Conservation (phyloP, 148 eudicot genomes). For the Rhododendron molle region DNA sequence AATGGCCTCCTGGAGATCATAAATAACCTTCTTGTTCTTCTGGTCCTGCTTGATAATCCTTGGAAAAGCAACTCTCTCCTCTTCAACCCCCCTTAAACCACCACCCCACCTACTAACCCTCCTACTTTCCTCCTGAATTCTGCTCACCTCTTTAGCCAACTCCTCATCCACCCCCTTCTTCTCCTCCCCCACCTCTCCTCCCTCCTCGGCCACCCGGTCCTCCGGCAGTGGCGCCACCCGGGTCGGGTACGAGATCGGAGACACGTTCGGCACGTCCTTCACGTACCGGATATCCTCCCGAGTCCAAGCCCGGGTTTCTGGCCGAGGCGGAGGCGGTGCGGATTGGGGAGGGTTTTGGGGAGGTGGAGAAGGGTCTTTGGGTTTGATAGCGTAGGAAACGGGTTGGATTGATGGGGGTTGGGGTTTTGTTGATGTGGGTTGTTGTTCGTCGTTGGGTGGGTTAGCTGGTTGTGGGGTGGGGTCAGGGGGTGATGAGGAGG, state of each 20-base stretch:
- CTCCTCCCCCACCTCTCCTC: background rate
- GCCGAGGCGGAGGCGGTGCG: background rate
- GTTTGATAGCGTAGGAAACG: conserved; percentile 54
- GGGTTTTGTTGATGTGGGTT: background rate
- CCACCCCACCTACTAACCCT: conserved; percentile 22
- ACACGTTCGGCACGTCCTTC: conserved; percentile 37
- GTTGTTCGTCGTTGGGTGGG: background rate
- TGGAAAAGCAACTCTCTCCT: conserved; percentile 61
- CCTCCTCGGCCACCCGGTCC: conserved; percentile 21
- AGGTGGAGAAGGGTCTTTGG: conserved; percentile 25
- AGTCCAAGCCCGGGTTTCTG: conserved; percentile 24
- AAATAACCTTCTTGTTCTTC: conserved; percentile 42
- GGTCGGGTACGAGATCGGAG: conserved; percentile 39
- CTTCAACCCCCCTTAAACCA: conserved; percentile 20
- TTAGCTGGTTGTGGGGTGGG: conserved; percentile 1
- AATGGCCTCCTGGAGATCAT: conserved; percentile 84
- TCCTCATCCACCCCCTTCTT: conserved; percentile 14
- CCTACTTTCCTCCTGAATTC: conserved; percentile 30
- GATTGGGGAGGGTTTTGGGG: background rate
- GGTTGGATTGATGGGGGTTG: conserved; percentile 28
- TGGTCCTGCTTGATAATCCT: conserved; percentile 54
- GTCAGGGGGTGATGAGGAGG: conserved; percentile 10
- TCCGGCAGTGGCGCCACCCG: conserved; percentile 88
- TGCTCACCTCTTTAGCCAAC: conserved; percentile 38
- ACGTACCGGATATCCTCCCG: conserved; percentile 69